These are phyloP conservation scores for Cyclotella cryptica DNA, from an alignment of 108 stramenopile genomes.

Conservation along the genomic window DNA sequence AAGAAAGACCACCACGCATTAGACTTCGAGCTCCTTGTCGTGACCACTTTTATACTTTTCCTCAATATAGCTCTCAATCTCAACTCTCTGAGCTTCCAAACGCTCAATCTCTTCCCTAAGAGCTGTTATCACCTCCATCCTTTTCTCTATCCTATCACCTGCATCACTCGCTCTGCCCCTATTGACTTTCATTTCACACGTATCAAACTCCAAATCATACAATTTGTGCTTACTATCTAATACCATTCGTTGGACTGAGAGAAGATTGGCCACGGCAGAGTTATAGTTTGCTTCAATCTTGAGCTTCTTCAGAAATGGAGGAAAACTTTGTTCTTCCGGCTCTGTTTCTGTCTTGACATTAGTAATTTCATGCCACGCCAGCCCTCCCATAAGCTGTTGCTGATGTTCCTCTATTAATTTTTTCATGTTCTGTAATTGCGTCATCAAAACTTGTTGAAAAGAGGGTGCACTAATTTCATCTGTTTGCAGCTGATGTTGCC, in stretches of 20 bases:
- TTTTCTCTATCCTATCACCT: not conserved
- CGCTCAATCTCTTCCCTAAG: not conserved
- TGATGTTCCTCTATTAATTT: constrained; percentile 3
- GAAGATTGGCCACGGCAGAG: constrained; percentile 2
- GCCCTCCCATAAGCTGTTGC: not conserved
- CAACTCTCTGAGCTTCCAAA: not conserved
- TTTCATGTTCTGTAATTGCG: constrained; percentile 6
- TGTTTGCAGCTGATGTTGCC: not conserved
- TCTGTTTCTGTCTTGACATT: not conserved
- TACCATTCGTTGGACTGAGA: constrained; percentile 10
- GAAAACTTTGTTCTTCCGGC: not conserved
- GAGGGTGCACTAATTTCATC: not conserved
- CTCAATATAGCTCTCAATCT: not conserved
- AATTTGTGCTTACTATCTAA: constrained; percentile 18
- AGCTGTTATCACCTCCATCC: not conserved
- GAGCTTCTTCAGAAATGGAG: not conserved
- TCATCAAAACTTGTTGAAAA: not conserved
- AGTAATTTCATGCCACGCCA: not conserved
- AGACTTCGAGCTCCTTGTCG: too few species aligned
- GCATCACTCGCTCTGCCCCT: not conserved
- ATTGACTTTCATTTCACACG: not conserved
- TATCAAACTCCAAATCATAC: constrained; percentile 6
- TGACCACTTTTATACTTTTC: not conserved
- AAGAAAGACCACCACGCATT: too few species aligned
- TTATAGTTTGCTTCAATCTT: constrained; percentile 2